Percentiles rank a stretch among this genome's conserved stretches.
Conservation (phyloP, 768 basidiomycete genomes). For the Leucocoprinus birnbaumii region DNA sequence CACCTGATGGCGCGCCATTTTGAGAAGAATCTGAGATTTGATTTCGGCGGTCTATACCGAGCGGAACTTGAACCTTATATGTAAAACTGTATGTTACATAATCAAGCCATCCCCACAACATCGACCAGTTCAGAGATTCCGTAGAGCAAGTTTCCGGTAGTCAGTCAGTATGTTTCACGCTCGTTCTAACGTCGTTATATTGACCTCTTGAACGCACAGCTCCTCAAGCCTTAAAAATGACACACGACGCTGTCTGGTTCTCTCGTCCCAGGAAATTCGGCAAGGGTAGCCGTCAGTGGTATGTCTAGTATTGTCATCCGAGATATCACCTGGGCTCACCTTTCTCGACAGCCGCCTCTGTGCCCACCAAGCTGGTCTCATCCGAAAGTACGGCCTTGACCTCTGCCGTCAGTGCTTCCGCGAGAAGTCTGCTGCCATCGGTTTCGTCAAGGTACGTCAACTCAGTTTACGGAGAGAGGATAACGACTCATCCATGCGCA, state of each 20-base stretch:
- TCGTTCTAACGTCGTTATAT: neutral
- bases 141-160: conserved; percentile 19
- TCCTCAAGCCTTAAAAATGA: conserved; percentile 59
- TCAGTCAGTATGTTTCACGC: conserved; percentile 24
- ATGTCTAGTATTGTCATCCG: conserved; percentile 25
- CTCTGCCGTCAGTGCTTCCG: conserved; percentile 99
- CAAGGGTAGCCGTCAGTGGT: conserved; percentile 96
- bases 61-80: conserved; percentile 25
- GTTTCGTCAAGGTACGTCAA: conserved; percentile 80
- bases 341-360: conserved; percentile 77
- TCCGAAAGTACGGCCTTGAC: conserved; percentile 96
- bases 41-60: neutral
- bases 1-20: no score
- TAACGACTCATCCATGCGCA: neutral
- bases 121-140: conserved; percentile 12
- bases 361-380: conserved; percentile 96
- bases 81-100: conserved; percentile 36
- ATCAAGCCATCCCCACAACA: conserved; percentile 17
- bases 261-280: conserved; percentile 93
- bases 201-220: conserved; percentile 6
- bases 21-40: no score
- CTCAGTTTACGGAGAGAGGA: no score
- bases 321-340: conserved; percentile 3
- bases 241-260: conserved; percentile 98
- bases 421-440: conserved; percentile 90